Percentiles rank a stretch among this genome's conserved stretches.
phyloP scores from a whole-genome alignment of 768 basidiomycete genomes.

The Mycena polygramma region DNA sequence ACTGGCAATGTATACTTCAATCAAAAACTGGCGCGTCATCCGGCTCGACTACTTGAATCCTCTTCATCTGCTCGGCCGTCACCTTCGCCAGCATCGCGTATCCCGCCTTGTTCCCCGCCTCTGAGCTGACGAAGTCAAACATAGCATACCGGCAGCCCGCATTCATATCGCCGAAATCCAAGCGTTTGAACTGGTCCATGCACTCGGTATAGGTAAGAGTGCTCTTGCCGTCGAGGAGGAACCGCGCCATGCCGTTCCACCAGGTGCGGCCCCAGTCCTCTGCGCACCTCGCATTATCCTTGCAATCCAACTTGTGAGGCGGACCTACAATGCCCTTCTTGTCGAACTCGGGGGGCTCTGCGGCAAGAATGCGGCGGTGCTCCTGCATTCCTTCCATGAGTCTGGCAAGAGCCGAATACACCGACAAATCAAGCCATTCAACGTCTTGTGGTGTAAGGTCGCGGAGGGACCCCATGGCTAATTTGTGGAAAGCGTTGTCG shows the following conservation, averaged over 20 bases:
- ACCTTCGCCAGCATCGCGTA: too few relatives aligned
- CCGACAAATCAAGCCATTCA: not conserved
- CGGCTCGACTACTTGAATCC: too few relatives aligned
- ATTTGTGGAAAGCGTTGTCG: not conserved
- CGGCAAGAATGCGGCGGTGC: not conserved
- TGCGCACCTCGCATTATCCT: slow-evolving; percentile 8
- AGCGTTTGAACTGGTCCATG: slow-evolving; percentile 28
- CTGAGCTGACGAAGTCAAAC: too few relatives aligned
- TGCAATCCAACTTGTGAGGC: not conserved
- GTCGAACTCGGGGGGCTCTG: too few relatives aligned
- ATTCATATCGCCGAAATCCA: too few relatives aligned
- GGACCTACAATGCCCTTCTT: not conserved
- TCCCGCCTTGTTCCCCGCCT: too few relatives aligned
- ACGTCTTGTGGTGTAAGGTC: not conserved
- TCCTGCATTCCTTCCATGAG: not conserved
- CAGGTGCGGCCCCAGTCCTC: slow-evolving; percentile 39
- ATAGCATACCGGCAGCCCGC: too few relatives aligned
- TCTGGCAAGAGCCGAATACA: not conserved
- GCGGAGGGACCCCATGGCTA: not conserved
- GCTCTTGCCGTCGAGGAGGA: slow-evolving; percentile 38
- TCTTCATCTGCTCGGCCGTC: too few relatives aligned
- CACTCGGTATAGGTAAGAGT: slow-evolving; percentile 35
- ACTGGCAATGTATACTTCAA: too few relatives aligned
- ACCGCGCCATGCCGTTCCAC: slow-evolving; percentile 42
- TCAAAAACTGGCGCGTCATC: too few relatives aligned